Conservation (phyloP, 1,284 basidiomycete genomes). For the Cronartium ribicola region DNA sequence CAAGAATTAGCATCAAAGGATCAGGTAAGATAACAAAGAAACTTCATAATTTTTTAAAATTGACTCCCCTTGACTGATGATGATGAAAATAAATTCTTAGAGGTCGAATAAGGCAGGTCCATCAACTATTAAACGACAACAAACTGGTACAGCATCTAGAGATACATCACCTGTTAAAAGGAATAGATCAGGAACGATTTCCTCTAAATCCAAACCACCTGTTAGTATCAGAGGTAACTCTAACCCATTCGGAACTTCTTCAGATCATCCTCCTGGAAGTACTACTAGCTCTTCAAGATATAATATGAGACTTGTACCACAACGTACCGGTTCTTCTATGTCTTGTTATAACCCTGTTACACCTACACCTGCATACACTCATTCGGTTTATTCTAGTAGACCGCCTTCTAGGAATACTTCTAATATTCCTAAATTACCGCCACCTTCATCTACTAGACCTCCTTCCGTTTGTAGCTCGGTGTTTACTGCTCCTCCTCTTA, state of each 20-base stretch:
- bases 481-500: not conserved
- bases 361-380: slow-evolving; percentile 13
- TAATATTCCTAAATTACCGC: not conserved
- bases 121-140: slow-evolving; percentile 28
- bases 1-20: slow-evolving; percentile 66
- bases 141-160: slow-evolving; percentile 22
- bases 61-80: not conserved
- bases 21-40: not conserved
- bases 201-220: slow-evolving; percentile 1
- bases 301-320: slow-evolving; percentile 11
- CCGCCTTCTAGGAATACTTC: not conserved
- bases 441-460: not conserved
- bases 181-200: slow-evolving; percentile 12
- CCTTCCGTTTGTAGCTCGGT: not conserved
- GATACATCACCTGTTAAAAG: slow-evolving; percentile 25
- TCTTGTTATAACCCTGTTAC: slow-evolving; percentile 35
- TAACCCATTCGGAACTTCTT: slow-evolving; percentile 28
- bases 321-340: slow-evolving; percentile 37
- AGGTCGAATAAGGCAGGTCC: slow-evolving; percentile 15
- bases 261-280: slow-evolving; percentile 6
- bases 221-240: slow-evolving; percentile 30
- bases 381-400: not conserved
- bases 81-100: not conserved
- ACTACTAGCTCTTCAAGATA: slow-evolving; percentile 13
- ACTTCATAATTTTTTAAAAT: not conserved